Evolutionary conservation across 164 flowering plant species (phyloP), one percentile per base, ranked within the genome.

Genomic region (Platanus orientalis): DNA sequence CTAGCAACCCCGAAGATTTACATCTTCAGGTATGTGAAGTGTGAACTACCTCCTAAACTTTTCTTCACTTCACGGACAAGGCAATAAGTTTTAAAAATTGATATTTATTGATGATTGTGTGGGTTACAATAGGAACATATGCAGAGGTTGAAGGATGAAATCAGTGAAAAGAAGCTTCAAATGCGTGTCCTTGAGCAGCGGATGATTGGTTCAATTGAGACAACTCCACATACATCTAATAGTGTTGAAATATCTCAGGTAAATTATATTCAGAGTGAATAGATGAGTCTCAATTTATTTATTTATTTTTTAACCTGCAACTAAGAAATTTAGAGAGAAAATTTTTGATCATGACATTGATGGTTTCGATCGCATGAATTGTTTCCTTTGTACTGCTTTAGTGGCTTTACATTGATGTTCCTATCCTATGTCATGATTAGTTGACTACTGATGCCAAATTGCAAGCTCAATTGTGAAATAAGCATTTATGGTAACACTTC

Each of bases 111-210:
- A 62, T 75, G 61, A 30, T 45, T 29, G 25, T 62, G 14, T 58
- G 74, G 51, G 60, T 66, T 66, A 52, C 26, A 55, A 54, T 60
- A 86, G 95, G 91, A 79, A 54, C 77, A 82, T 13, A 78, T 82
- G 75, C 73, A 64, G 70, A 84, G 82, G 64, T 68, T 88, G 64
- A 84, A 85, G 75, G 72, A 77, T 71, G 95, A 86, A 75, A 88
- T 88, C 66, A 67, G 67, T 68, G 92, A 84, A 75, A 90, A 88
- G 80, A 86, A 81, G 73, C 78, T 51, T 57, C 97, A 88, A 55
- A 86, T 88, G 55, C 83, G 72, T 36, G 68, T 76, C 44, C 80
- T 90, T 66, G 95, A 90, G 77, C 81, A 80, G 67, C 86, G 88
- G 21, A 88, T 88, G 86, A 69, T 85, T 70, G 85, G 82, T 20